Percentiles rank a stretch among this genome's conserved stretches.
phyloP scores from a whole-genome alignment of 257 asterid genomes.

The Plantago major region DNA sequence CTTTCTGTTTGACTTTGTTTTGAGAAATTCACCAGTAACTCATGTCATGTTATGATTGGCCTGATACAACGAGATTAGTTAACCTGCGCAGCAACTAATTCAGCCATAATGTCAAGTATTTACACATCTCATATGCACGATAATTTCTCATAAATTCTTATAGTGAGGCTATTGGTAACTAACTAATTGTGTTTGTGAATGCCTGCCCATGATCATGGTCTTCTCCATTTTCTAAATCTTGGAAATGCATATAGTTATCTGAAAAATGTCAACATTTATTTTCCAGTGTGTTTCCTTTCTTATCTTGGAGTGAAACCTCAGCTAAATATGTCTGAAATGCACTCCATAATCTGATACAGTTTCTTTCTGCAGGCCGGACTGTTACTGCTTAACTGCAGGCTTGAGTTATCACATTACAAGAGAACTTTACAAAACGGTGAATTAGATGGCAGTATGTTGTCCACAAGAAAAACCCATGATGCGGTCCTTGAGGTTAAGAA shows the following conservation, averaged over 20 bases:
- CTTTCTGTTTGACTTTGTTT: too few species aligned
- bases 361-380: conserved; percentile 67
- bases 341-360: conserved; percentile 15
- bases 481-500: conserved; percentile 44
- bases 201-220: neutral
- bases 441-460: conserved; percentile 25
- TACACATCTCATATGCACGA: neutral
- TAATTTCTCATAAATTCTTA: neutral
- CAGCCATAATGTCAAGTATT: neutral
- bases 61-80: too few species aligned
- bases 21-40: too few species aligned
- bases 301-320: neutral
- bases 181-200: neutral
- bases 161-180: conserved; percentile 5
- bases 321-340: neutral
- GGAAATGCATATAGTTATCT: neutral
- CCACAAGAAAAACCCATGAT: conserved; percentile 27
- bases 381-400: conserved; percentile 47
- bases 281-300: too few species aligned
- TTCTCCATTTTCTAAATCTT: neutral
- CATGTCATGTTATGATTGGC: too few species aligned
- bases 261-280: neutral
- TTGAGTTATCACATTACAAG: conserved; percentile 47
- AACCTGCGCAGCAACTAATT: too few species aligned
- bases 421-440: conserved; percentile 47